Percentiles rank a stretch among this genome's conserved stretches.
Evolutionary conservation across 1,284 basidiomycete species (phyloP).

Genomic region (Marasmius fiardii): DNA sequence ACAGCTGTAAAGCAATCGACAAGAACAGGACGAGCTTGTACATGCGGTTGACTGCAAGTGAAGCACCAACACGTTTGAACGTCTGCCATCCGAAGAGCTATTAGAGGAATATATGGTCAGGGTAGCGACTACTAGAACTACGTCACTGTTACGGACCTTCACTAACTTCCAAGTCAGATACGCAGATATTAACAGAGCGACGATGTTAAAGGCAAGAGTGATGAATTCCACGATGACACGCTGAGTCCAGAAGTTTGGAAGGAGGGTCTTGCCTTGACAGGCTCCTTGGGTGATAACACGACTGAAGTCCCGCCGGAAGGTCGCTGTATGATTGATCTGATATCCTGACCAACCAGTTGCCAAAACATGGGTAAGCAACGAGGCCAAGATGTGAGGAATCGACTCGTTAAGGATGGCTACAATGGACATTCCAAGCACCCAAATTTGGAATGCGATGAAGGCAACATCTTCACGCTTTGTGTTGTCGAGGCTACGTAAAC

Average conservation of each 20-base stretch:
- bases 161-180: conserved; percentile 72
- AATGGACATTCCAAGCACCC: conserved; percentile 77
- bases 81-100: conserved; percentile 81
- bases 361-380: conserved; percentile 67
- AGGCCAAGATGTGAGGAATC: conserved; percentile 72
- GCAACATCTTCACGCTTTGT: conserved; percentile 76
- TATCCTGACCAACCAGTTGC: conserved; percentile 69
- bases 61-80: conserved; percentile 82
- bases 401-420: conserved; percentile 79
- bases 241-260: conserved; percentile 57
- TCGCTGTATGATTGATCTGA: conserved; percentile 56
- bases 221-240: conserved; percentile 58
- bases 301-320: conserved; percentile 55
- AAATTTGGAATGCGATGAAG: conserved; percentile 75
- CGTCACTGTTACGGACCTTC: conserved; percentile 44
- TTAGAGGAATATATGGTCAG: conserved; percentile 4
- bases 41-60: conserved; percentile 63
- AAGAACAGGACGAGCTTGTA: conserved; percentile 71
- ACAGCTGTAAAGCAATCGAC: conserved; percentile 71
- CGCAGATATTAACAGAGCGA: conserved; percentile 55
- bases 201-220: conserved; percentile 60
- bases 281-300: conserved; percentile 59
- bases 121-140: background rate
- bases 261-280: conserved; percentile 49
- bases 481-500: conserved; percentile 49